Evolutionary conservation across 2,329 filamentous ascomycete species (phyloP).

Genomic region (Ramularia collo-cygni): DNA sequence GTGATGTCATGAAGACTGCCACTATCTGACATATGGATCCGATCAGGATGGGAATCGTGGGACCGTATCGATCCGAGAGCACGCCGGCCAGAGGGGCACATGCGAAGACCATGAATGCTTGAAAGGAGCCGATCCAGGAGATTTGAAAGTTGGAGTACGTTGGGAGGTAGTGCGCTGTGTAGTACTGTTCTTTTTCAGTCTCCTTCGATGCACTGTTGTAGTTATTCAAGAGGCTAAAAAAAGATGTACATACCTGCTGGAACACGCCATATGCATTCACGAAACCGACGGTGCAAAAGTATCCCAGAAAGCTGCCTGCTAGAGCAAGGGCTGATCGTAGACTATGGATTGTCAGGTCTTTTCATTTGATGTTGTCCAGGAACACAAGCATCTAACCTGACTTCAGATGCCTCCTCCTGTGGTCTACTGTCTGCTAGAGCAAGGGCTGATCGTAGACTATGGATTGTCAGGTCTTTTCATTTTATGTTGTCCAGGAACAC

Average conservation of each 20-base stretch:
- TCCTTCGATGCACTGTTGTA: no score
- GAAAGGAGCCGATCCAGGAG: constrained; percentile 27
- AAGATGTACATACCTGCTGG: constrained; percentile 9
- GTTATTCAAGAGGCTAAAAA: not conserved
- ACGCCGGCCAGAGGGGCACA: constrained; percentile 24
- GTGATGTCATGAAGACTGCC: constrained; percentile 43
- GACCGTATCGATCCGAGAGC: constrained; percentile 25
- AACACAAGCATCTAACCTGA: constrained; percentile 1
- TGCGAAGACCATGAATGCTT: constrained; percentile 21
- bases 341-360: constrained; percentile 3
- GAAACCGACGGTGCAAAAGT: constrained; percentile 24
- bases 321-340: constrained; percentile 13
- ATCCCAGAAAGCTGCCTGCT: constrained; percentile 14
- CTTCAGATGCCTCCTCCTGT: constrained; percentile 1
- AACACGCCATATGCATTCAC: constrained; percentile 24
- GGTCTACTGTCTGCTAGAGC: constrained; percentile 11
- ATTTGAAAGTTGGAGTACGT: constrained; percentile 22
- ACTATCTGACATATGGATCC: constrained; percentile 31
- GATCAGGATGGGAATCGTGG: constrained; percentile 15
- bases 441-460: constrained; percentile 12
- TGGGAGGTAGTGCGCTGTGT: constrained; percentile 15
- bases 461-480: not conserved
- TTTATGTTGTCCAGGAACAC: no score
- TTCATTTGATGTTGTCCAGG: no score
- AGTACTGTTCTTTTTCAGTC: constrained; percentile 16